Percentiles rank a stretch among this genome's conserved stretches.
Conservation (phyloP, 768 basidiomycete genomes). For the Boletus bicolor region DNA sequence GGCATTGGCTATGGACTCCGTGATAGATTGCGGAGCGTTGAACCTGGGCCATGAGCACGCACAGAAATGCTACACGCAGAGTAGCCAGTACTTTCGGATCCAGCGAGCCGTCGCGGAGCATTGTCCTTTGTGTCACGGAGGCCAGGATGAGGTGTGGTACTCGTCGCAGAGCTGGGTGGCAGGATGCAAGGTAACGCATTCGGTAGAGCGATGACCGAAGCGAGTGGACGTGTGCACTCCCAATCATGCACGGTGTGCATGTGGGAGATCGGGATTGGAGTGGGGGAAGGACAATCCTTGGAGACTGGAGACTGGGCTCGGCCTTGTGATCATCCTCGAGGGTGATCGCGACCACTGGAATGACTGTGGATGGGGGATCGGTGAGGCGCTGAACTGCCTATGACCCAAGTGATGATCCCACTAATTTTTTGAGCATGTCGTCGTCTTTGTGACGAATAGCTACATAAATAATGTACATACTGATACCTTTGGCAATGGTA, state of each 20-base stretch:
- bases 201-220: slow-evolving; percentile 37
- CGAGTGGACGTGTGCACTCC: slow-evolving; percentile 32
- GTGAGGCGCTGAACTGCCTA: slow-evolving; percentile 28
- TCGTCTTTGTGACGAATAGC: slow-evolving; percentile 27
- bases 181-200: slow-evolving; percentile 21
- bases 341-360: slow-evolving; percentile 20
- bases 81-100: slow-evolving; percentile 16
- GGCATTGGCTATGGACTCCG: background rate
- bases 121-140: background rate
- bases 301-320: slow-evolving; percentile 36
- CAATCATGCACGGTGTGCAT: slow-evolving; percentile 24
- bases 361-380: slow-evolving; percentile 20
- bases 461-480: background rate
- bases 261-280: slow-evolving; percentile 23
- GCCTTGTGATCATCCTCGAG: slow-evolving; percentile 13
- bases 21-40: slow-evolving; percentile 15
- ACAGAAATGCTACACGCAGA: slow-evolving; percentile 31
- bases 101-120: slow-evolving; percentile 31
- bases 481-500: background rate
- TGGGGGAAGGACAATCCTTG: slow-evolving; percentile 43
- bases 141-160: slow-evolving; percentile 1
- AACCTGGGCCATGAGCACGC: slow-evolving; percentile 30
- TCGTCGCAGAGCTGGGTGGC: slow-evolving; percentile 26
- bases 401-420: slow-evolving; percentile 26
- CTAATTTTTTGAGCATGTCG: slow-evolving; percentile 28